Percentiles rank a stretch among this genome's conserved stretches.
Evolutionary conservation across 2,329 filamentous ascomycete genomes (phyloP).

Genomic region (Xylaria sp.): DNA sequence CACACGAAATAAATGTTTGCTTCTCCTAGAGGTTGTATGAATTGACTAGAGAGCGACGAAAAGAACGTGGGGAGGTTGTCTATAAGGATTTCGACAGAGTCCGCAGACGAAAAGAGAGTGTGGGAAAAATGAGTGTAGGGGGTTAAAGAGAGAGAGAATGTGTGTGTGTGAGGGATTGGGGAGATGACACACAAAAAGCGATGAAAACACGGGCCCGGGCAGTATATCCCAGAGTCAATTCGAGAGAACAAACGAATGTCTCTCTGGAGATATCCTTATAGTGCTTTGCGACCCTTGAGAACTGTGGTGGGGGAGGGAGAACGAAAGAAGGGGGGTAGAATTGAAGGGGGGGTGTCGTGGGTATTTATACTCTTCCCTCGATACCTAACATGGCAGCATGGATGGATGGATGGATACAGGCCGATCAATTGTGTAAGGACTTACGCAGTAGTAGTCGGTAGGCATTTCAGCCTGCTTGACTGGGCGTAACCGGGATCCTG

Average conservation of each 20-base stretch:
- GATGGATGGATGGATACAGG: background rate
- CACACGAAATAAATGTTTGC: slow-evolving; percentile 43
- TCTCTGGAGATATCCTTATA: slow-evolving; percentile 63
- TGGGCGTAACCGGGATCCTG: slow-evolving; percentile 27
- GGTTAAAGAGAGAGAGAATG: slow-evolving; percentile 32
- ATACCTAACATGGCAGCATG: background rate
- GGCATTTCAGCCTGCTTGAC: slow-evolving; percentile 33
- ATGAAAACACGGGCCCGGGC: slow-evolving; percentile 65
- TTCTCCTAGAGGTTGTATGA: slow-evolving; percentile 31
- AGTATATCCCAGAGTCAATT: slow-evolving; percentile 51
- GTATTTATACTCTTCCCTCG: slow-evolving; percentile 53
- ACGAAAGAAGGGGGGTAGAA: slow-evolving; percentile 56
- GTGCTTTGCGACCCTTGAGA: slow-evolving; percentile 69
- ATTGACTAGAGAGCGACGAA: slow-evolving; percentile 63
- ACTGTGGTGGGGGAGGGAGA: slow-evolving; percentile 65
- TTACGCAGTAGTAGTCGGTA: background rate
- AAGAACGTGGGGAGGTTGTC: slow-evolving; percentile 55
- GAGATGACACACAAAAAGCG: slow-evolving; percentile 53
- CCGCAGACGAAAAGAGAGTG: slow-evolving; percentile 45
- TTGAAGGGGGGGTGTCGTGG: slow-evolving; percentile 49
- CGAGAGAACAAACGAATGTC: slow-evolving; percentile 58
- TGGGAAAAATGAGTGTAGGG: slow-evolving; percentile 48
- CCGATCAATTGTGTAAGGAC: background rate
- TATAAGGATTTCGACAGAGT: slow-evolving; percentile 36
- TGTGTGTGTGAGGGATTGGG: slow-evolving; percentile 35